Evolutionary conservation across 768 basidiomycete genomes (phyloP).

Genomic region (Melanogaster broomeanus): DNA sequence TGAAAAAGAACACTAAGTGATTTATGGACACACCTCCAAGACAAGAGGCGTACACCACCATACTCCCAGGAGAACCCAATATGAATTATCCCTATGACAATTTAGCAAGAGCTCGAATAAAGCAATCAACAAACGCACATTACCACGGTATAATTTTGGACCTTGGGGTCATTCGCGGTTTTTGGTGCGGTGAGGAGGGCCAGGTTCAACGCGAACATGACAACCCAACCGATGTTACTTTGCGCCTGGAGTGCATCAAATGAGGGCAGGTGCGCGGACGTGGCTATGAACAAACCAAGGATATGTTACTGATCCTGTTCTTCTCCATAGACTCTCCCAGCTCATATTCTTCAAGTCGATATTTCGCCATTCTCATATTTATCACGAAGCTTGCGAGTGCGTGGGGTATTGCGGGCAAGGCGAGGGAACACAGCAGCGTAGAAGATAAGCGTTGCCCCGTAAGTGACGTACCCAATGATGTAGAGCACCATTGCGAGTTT

Average conservation of each 20-base stretch:
- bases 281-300: constrained; percentile 54
- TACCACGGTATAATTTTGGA: constrained; percentile 74
- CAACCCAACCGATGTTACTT: constrained; percentile 75
- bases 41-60: constrained; percentile 75
- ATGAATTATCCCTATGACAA: constrained; percentile 57
- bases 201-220: constrained; percentile 64
- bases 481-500: constrained; percentile 74
- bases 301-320: constrained; percentile 84
- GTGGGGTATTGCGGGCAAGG: constrained; percentile 75
- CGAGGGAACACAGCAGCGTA: constrained; percentile 79
- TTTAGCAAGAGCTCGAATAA: not conserved
- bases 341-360: constrained; percentile 63
- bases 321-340: constrained; percentile 77
- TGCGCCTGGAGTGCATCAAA: constrained; percentile 49
- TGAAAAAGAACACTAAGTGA: constrained; percentile 30
- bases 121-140: constrained; percentile 48
- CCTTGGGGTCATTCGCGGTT: constrained; percentile 50
- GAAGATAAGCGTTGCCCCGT: constrained; percentile 81
- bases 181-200: constrained; percentile 62
- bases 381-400: constrained; percentile 53
- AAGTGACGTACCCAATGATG: constrained; percentile 77
- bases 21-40: not conserved
- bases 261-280: not conserved
- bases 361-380: constrained; percentile 64
- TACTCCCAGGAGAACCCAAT: constrained; percentile 78